A percentile compares a stretch with the other conserved stretches of the same genome.
These are phyloP conservation scores for Paracoccidioides lutzii DNA, from an alignment of 2,329 filamentous ascomycete species.

Conservation along the genomic window DNA sequence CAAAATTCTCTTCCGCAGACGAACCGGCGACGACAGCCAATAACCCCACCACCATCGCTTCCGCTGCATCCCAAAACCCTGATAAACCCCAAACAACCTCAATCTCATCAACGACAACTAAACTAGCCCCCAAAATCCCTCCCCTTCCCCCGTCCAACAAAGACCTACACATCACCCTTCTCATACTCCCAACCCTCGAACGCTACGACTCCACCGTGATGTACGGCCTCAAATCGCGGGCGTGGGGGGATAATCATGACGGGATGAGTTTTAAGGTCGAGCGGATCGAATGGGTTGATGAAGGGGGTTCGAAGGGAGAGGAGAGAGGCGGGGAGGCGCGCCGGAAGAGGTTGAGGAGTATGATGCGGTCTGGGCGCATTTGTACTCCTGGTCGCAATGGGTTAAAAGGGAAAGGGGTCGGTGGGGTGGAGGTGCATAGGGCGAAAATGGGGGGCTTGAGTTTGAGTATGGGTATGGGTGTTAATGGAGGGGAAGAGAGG, in stretches of 20 bases:
- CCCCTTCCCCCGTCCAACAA: conserved; percentile 48
- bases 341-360: conserved; percentile 36
- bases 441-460: conserved; percentile 14
- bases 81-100: background rate
- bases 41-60: conserved; percentile 1
- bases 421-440: conserved; percentile 8
- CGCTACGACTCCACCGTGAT: conserved; percentile 63
- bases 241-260: conserved; percentile 66
- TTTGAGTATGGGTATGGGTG: background rate
- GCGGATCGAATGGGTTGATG: conserved; percentile 73
- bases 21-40: background rate
- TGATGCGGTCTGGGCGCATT: conserved; percentile 32
- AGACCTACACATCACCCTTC: conserved; percentile 75
- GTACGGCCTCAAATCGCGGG: conserved; percentile 69
- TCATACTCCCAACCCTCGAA: conserved; percentile 68
- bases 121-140: conserved; percentile 21
- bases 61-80: conserved; percentile 15
- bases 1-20: background rate
- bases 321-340: conserved; percentile 35
- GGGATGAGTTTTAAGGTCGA: conserved; percentile 81
- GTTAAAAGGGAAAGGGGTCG: conserved; percentile 11
- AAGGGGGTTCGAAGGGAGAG: conserved; percentile 40
- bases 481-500: conserved; percentile 11
- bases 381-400: conserved; percentile 24
- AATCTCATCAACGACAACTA: background rate